Evolutionary conservation across 2,329 filamentous ascomycete species (phyloP).

Genomic region (Hyphodiscus sp.): DNA sequence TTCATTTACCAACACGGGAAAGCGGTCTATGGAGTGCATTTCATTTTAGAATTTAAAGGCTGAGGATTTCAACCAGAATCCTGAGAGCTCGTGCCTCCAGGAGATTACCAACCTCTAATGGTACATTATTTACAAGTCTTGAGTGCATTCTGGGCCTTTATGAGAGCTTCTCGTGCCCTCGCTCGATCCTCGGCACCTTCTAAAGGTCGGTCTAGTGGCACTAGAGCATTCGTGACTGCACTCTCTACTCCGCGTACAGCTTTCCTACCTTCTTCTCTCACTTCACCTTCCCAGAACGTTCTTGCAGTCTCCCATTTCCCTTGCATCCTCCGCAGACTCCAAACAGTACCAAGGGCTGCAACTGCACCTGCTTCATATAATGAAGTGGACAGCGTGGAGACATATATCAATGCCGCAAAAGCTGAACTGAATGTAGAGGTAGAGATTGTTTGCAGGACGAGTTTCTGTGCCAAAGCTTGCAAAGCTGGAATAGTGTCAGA

Average conservation of each 20-base stretch:
- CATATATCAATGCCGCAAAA: constrained; percentile 50
- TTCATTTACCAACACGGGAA: too few relatives aligned
- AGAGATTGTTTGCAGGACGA: constrained; percentile 65
- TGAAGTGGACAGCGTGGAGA: constrained; percentile 46
- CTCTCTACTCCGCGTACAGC: constrained; percentile 51
- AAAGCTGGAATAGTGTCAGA: constrained; percentile 62
- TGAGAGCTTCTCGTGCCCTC: constrained; percentile 16
- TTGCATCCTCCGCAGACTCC: constrained; percentile 54
- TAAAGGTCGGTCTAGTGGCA: constrained; percentile 5
- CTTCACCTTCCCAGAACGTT: constrained; percentile 57
- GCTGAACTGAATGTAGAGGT: constrained; percentile 58
- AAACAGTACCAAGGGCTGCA: constrained; percentile 53
- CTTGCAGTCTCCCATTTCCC: constrained; percentile 56
- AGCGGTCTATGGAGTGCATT: too few relatives aligned
- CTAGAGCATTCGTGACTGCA: constrained; percentile 43
- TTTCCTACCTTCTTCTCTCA: constrained; percentile 60
- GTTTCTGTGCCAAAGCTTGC: constrained; percentile 65
- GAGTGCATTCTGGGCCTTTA: constrained; percentile 16
- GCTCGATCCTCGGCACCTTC: constrained; percentile 17
- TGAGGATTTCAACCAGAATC: neutral
- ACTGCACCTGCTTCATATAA: constrained; percentile 58
- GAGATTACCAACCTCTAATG: neutral
- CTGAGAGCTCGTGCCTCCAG: neutral
- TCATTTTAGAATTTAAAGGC: too few relatives aligned
- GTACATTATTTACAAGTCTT: constrained; percentile 17